Evolutionary conservation across 1,284 basidiomycete species (phyloP), one percentile per base, ranked within the genome.

Genomic region (Cryptococcus floricola): DNA sequence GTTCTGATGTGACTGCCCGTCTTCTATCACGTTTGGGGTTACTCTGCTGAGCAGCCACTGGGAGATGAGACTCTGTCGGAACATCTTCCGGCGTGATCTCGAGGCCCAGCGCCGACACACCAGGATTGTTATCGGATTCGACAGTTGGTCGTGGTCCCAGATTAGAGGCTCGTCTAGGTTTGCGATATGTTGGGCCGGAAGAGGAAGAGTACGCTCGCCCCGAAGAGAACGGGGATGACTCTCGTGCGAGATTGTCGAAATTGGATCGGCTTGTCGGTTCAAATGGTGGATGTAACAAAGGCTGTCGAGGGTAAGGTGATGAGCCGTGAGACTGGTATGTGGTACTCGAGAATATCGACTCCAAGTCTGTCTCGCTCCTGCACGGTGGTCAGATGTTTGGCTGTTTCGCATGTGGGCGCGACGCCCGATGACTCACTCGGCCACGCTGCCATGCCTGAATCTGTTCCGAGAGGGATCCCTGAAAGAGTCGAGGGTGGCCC

Each of bases 331-430:
- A 65, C 51, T 59, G 59, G 39, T 58, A 61, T 4, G 68, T 69
- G 6, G 68, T 61, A 52, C 53, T 63, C 5, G 66, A 68, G 19
- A 65, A 64, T 25, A 68, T 52, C 19, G 66, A 68, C 41, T 68
- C 68, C 10, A 60, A 57, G 31, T 68, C 66, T 8, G 68, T 70
- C 43, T 68, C 66, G 52, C 65, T 66, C 55, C 68, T 67, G 37
- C 10, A 8, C 34, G 4, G 31, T 13, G 18, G 9, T 39, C 4
- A 41, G 5, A 5, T 31, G 39, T 42, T 34, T 39, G 53, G 23
- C 3, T 23, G 23, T 23, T 23, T 23, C 23, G 23, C 23, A 23
- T 31, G 16, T 28, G 16, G n/a, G 44, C 18, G 50, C 12, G 50
- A 37, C 7, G 16, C 5, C 23, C 2, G 23, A 23, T 23, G 23